These are phyloP conservation scores for Arthrobotrys sphaeroides DNA, from an alignment of 2,329 filamentous ascomycete species.

Conservation along the genomic window DNA sequence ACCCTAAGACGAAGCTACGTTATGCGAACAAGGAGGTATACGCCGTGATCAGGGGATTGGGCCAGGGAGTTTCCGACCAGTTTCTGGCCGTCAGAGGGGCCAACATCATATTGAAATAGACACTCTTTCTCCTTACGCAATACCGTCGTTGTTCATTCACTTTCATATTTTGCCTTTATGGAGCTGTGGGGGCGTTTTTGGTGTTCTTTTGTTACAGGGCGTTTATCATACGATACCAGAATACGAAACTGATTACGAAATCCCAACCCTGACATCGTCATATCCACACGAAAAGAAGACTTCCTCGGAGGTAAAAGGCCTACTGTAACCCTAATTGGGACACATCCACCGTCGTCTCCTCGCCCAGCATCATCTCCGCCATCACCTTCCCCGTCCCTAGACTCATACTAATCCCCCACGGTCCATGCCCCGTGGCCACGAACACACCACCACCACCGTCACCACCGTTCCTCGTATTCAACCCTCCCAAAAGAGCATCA, in stretches of 20 bases:
- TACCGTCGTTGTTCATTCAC: constrained; percentile 6
- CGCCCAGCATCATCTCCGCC: constrained; percentile 74
- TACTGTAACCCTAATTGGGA: constrained; percentile 63
- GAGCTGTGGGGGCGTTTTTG: neutral
- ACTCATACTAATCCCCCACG: constrained; percentile 75
- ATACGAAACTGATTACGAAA: neutral
- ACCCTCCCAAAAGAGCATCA: constrained; percentile 67
- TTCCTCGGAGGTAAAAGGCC: neutral
- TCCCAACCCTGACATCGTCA: neutral
- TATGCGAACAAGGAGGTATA: constrained; percentile 97
- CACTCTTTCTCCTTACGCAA: constrained; percentile 1
- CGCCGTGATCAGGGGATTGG: constrained; percentile 78
- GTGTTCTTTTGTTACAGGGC: neutral
- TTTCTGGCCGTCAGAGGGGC: constrained; percentile 90
- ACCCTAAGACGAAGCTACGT: constrained; percentile 91
- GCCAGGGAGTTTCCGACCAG: constrained; percentile 83
- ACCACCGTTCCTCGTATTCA: constrained; percentile 61
- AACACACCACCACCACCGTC: constrained; percentile 72
- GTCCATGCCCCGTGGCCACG: constrained; percentile 76
- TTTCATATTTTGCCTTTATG: neutral
- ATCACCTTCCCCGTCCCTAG: constrained; percentile 76
- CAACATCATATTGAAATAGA: constrained; percentile 89
- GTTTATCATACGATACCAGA: constrained; percentile 5
- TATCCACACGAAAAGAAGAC: neutral
- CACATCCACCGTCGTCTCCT: constrained; percentile 70